Conservation (phyloP, 352 stramenopile genomes). For the Pythium utonaiense region DNA sequence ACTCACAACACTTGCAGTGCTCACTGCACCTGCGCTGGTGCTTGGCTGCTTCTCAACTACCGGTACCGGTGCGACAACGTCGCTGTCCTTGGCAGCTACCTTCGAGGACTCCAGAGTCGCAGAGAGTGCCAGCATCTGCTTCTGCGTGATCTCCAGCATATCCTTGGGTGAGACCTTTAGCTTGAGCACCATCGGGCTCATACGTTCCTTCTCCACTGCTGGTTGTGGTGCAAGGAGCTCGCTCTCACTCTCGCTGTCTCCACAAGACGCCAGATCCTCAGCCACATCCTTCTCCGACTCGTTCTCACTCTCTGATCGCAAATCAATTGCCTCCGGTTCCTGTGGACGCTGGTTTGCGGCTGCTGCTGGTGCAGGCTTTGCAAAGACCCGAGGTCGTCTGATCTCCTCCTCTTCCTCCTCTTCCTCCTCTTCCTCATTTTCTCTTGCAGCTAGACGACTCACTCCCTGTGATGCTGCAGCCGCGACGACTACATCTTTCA, state of each 20-base stretch:
- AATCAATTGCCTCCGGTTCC: slow-evolving; percentile 12
- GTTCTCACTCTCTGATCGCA: slow-evolving; percentile 5
- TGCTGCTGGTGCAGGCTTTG: neutral
- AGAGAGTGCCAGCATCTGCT: neutral
- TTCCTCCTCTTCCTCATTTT: neutral
- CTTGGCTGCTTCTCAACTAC: neutral
- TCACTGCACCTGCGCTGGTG: neutral
- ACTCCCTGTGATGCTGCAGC: neutral
- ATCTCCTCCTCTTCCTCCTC: neutral
- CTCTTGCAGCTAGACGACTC: neutral
- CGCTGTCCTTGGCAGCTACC: neutral
- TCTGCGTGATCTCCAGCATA: neutral
- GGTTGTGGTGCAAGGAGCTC: neutral
- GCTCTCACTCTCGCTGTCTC: neutral
- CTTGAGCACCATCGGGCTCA: neutral
- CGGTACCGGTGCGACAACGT: neutral
- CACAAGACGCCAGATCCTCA: neutral
- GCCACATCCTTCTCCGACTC: slow-evolving; percentile 1
- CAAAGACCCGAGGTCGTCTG: neutral
- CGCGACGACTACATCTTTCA: neutral
- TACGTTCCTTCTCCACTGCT: neutral
- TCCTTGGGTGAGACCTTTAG: slow-evolving; percentile 2
- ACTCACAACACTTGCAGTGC: no score
- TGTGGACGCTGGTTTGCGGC: neutral
- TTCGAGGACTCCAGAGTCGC: neutral